phyloP scores from a whole-genome alignment of 192 early-diverging fungal genomes.

The Backusella parvicylindrica region DNA sequence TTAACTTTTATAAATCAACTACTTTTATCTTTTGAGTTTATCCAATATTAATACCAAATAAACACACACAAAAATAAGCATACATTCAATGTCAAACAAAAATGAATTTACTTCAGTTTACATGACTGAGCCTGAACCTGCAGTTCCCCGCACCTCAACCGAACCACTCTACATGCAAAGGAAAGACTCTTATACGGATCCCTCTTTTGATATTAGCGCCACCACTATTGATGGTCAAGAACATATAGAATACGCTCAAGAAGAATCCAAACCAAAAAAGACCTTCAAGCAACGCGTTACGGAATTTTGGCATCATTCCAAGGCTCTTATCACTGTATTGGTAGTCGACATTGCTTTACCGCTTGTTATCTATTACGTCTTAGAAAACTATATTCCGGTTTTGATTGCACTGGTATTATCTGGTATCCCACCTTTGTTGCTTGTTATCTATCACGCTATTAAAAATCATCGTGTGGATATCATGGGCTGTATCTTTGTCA shows the following conservation, averaged over 20 bases:
- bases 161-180: neutral
- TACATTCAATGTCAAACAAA: neutral
- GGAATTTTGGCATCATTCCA: neutral
- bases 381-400: slow-evolving; percentile 20
- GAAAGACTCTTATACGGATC: neutral
- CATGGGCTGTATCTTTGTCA: slow-evolving; percentile 33
- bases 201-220: neutral
- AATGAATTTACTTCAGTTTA: neutral
- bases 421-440: slow-evolving; percentile 36
- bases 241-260: neutral
- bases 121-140: neutral
- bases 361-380: slow-evolving; percentile 24
- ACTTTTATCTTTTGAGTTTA: no score
- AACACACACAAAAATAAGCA: neutral
- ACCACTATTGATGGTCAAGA: neutral
- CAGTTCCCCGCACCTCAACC: neutral
- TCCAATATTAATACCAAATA: neutral
- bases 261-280: neutral
- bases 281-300: neutral
- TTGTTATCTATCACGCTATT: slow-evolving; percentile 25
- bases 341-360: slow-evolving; percentile 27
- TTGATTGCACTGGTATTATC: slow-evolving; percentile 37
- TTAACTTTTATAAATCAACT: no score
- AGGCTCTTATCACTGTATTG: neutral
- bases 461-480: slow-evolving; percentile 26